Percentiles rank a stretch among this genome's conserved stretches.
These are phyloP conservation scores for barley (Hordeum vulgare) DNA, from an alignment of 176 grass and related monocot genomes.

Conservation along the genomic window MorexV3_pseudomolecules_assembly NC_058523.1:554799935-554800434, in stretches of 20 bases:
- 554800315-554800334: slow-evolving; percentile 4
- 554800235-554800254: slow-evolving; percentile 65
- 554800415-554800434: slow-evolving; percentile 64
- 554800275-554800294: slow-evolving; percentile 43
- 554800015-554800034: slow-evolving; percentile 68
- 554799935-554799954: slow-evolving; percentile 81
- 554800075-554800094: not conserved
- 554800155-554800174: slow-evolving; percentile 47
- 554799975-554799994: slow-evolving; percentile 67
- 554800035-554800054: slow-evolving; percentile 73
- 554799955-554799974: slow-evolving; percentile 67
- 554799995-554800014: slow-evolving; percentile 39
- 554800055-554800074: slow-evolving; percentile 46
- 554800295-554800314: slow-evolving; percentile 67
- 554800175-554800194: slow-evolving; percentile 32
- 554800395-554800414: slow-evolving; percentile 41
- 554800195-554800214: slow-evolving; percentile 73
- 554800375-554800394: slow-evolving; percentile 62
- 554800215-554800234: slow-evolving; percentile 72
- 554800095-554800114: not conserved
- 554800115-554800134: slow-evolving; percentile 53
- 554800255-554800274: slow-evolving; percentile 28
- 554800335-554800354: slow-evolving; percentile 48
- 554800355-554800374: slow-evolving; percentile 77
- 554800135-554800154: slow-evolving; percentile 81